Evolutionary conservation across 345 rosid species (phyloP).

Genomic region (Euphorbia tirucalli): DNA sequence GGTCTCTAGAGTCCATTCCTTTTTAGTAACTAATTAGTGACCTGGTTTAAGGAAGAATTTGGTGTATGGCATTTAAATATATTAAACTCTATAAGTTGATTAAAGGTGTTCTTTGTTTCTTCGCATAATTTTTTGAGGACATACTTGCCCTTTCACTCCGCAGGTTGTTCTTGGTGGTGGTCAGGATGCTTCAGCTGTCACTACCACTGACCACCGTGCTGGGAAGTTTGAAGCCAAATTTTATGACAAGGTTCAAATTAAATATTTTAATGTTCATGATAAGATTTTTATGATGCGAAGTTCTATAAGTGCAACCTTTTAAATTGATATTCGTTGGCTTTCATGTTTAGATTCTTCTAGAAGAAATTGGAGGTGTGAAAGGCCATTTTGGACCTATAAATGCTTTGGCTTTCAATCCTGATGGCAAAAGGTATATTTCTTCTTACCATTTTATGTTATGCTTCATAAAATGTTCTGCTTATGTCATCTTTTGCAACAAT

Average conservation of each 20-base stretch:
- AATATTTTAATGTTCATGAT: no score
- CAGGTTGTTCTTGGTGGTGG: slow-evolving; percentile 99
- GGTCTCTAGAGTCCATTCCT: background rate
- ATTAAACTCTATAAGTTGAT: background rate
- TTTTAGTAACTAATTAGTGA: no score
- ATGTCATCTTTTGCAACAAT: background rate
- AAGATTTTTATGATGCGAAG: background rate
- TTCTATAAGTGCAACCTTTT: background rate
- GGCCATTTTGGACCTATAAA: slow-evolving; percentile 98
- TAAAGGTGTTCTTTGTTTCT: no score
- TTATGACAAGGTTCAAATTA: slow-evolving; percentile 78
- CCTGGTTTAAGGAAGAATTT: background rate
- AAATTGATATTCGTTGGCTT: background rate
- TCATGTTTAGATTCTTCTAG: slow-evolving; percentile 59
- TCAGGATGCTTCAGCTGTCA: slow-evolving; percentile 94
- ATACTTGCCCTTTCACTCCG: no score
- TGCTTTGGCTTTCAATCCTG: slow-evolving; percentile 94
- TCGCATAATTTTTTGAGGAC: no score
- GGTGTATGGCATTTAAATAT: background rate
- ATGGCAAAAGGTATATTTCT: slow-evolving; percentile 81
- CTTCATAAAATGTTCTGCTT: background rate
- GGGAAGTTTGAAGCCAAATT: slow-evolving; percentile 98
- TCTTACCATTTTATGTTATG: background rate
- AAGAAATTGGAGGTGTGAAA: slow-evolving; percentile 94
- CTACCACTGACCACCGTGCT: slow-evolving; percentile 96